Conservation (phyloP, 495 filamentous ascomycete species). For the Aspergillus hancockii region DNA sequence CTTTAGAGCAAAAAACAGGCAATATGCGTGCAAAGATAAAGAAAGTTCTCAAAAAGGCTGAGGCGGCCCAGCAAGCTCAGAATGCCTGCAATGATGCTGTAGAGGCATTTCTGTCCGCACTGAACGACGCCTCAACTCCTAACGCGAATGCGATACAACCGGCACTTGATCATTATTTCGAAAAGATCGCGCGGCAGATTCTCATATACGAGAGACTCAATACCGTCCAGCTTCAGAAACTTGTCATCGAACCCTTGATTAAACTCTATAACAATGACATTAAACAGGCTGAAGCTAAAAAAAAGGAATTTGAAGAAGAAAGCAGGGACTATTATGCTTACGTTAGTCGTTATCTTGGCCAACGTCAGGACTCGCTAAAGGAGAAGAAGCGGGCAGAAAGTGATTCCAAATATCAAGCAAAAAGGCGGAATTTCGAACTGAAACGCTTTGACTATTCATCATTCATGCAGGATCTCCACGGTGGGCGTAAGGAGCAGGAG, state of each 20-base stretch:
- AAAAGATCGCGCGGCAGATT: conserved; percentile 93
- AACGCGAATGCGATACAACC: conserved; percentile 96
- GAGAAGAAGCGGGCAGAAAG: conserved; percentile 94
- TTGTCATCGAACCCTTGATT: conserved; percentile 90
- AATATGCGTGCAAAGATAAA: conserved; percentile 93
- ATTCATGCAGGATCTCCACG: conserved; percentile 98
- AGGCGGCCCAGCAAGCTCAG: conserved; percentile 80
- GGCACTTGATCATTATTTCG: conserved; percentile 96
- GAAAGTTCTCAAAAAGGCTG: conserved; percentile 88
- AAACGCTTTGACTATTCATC: conserved; percentile 98
- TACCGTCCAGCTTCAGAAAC: conserved; percentile 77
- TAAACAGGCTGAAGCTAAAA: conserved; percentile 96
- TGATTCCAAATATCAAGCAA: conserved; percentile 94
- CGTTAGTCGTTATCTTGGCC: conserved; percentile 90
- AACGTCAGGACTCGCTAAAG: conserved; percentile 92
- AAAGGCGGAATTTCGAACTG: conserved; percentile 90
- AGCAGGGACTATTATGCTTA: conserved; percentile 97
- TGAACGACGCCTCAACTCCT: conserved; percentile 83
- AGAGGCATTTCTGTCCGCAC: conserved; percentile 77
- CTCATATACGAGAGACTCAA: conserved; percentile 83
- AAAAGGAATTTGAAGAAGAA: conserved; percentile 97
- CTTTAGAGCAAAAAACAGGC: conserved; percentile 94
- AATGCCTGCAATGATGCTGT: conserved; percentile 81
- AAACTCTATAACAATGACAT: conserved; percentile 94
- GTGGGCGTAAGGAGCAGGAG: conserved; percentile 96